These are phyloP conservation scores for Canavalia ensiformis DNA, from an alignment of 306 rosid species.

Conservation along the genomic window DNA sequence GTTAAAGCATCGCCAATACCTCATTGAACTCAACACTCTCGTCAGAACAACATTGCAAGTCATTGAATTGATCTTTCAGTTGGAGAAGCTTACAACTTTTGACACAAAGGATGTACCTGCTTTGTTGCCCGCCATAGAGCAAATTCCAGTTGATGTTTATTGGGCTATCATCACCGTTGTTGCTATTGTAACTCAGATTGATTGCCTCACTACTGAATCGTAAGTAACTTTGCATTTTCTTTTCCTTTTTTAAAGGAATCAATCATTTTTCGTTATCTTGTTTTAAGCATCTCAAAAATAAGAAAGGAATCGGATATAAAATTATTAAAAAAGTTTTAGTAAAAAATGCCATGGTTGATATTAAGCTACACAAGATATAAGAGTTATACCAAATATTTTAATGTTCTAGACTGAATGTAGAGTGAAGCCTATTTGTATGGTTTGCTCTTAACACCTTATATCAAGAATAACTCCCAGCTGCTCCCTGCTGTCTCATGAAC, in stretches of 20 bases:
- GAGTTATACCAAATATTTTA: too few species aligned
- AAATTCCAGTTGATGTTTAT: conserved; percentile 70
- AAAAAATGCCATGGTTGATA: too few species aligned
- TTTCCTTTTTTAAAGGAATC: not conserved
- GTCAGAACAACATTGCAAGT: conserved; percentile 64
- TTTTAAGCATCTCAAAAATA: too few species aligned
- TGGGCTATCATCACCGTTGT: conserved; percentile 73
- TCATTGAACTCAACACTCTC: conserved; percentile 63
- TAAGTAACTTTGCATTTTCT: conserved; percentile 23
- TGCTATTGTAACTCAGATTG: conserved; percentile 68
- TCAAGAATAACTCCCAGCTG: too few species aligned
- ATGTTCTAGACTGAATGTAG: too few species aligned
- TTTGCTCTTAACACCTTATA: too few species aligned
- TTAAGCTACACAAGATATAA: too few species aligned
- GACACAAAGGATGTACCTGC: conserved; percentile 65
- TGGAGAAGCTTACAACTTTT: conserved; percentile 58
- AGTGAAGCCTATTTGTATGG: too few species aligned
- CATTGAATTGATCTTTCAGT: conserved; percentile 60
- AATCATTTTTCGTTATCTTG: too few species aligned
- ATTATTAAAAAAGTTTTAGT: too few species aligned
- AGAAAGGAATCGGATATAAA: too few species aligned
- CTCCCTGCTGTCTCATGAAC: too few species aligned
- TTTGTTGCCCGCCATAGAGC: conserved; percentile 53
- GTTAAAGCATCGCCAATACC: conserved; percentile 60
- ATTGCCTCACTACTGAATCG: conserved; percentile 64